Evolutionary conservation across 2,329 filamentous ascomycete species (phyloP).

Genomic region (Paramyrothecium sp.): DNA sequence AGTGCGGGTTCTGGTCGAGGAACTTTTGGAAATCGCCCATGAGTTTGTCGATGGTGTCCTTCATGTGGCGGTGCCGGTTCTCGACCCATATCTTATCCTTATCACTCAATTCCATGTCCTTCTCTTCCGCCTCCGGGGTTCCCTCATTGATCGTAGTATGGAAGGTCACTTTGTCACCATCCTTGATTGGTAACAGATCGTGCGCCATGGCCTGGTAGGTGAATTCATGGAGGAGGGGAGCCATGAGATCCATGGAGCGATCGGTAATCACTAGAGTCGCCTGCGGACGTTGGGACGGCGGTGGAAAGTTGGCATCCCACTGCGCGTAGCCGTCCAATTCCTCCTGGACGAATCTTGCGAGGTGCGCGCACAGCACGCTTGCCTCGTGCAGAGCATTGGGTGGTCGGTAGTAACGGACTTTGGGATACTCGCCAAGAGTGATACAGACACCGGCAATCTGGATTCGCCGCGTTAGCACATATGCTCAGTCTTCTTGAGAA

Average conservation of each 20-base stretch:
- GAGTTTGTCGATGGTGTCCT: constrained; percentile 91
- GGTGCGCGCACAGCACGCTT: constrained; percentile 78
- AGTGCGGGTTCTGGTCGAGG: constrained; percentile 86
- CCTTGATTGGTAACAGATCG: constrained; percentile 84
- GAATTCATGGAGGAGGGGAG: constrained; percentile 90
- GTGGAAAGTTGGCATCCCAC: constrained; percentile 81
- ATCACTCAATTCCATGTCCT: constrained; percentile 88
- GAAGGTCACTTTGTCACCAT: constrained; percentile 85
- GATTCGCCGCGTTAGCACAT: constrained; percentile 1
- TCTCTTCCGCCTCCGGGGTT: constrained; percentile 67
- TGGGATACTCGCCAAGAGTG: constrained; percentile 88
- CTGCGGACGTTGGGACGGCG: constrained; percentile 72
- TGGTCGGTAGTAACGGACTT: constrained; percentile 87
- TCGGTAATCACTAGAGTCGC: constrained; percentile 86
- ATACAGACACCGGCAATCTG: constrained; percentile 69
- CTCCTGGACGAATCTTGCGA: constrained; percentile 88
- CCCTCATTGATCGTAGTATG: constrained; percentile 78
- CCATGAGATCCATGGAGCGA: constrained; percentile 86
- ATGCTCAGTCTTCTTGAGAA: too few species aligned
- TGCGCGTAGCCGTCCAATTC: constrained; percentile 88
- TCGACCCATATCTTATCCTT: constrained; percentile 94
- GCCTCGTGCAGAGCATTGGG: constrained; percentile 78
- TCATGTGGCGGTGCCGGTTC: constrained; percentile 95
- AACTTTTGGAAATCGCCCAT: constrained; percentile 93
- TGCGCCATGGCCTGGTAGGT: constrained; percentile 99